A percentile compares a stretch with the other conserved stretches of the same genome.
These are phyloP conservation scores for Cupressus sempervirens DNA, from an alignment of 75 land plant species.

Conservation along the genomic window DNA sequence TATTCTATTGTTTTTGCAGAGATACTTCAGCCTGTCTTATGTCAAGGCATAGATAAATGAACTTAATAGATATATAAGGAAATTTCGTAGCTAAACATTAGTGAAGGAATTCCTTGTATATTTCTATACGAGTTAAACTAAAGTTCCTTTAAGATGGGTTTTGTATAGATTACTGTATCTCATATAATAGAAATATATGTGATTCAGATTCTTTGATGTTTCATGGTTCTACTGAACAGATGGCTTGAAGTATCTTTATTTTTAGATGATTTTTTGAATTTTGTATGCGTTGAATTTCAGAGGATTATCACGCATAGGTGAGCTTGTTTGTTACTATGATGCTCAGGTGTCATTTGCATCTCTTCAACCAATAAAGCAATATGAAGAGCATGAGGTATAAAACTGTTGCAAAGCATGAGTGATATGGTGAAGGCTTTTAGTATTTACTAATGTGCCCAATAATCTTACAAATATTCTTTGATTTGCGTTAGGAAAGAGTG, in stretches of 20 bases:
- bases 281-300: background rate
- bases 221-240: background rate
- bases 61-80: background rate
- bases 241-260: background rate
- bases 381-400: background rate
- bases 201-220: background rate
- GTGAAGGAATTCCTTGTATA: background rate
- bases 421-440: background rate
- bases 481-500: background rate
- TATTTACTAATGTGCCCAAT: background rate
- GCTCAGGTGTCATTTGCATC: conserved; percentile 3
- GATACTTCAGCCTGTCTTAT: background rate
- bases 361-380: background rate
- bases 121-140: background rate
- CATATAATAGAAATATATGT: background rate
- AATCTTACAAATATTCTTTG: background rate
- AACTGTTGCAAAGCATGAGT: background rate
- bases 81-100: background rate
- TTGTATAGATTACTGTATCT: background rate
- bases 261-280: background rate
- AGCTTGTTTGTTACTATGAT: background rate
- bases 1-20: background rate
- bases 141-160: background rate
- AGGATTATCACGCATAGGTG: background rate
- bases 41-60: background rate